Evolutionary conservation across 352 stramenopile genomes (phyloP).

Genomic region (Lagenidium giganteum): DNA sequence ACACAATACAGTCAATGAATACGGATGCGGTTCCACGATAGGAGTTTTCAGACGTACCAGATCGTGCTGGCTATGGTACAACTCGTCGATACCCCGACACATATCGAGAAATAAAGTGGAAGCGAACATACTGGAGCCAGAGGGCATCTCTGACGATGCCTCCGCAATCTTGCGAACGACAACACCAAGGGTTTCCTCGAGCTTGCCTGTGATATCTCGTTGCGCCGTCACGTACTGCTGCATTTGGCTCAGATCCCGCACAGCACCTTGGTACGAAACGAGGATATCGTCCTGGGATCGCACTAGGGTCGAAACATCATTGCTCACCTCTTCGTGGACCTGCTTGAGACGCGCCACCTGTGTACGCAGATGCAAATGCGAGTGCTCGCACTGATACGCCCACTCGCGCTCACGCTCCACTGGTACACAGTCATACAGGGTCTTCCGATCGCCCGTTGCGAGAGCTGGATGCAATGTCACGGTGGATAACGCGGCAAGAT

Average conservation of each 20-base stretch:
- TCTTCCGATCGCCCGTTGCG: slow-evolving; percentile 46
- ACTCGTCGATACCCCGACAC: slow-evolving; percentile 75
- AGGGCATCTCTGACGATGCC: slow-evolving; percentile 42
- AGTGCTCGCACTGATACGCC: slow-evolving; percentile 72
- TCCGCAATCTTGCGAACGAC: slow-evolving; percentile 67
- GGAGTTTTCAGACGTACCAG: slow-evolving; percentile 60
- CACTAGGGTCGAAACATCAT: slow-evolving; percentile 54
- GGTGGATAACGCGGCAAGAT: slow-evolving; percentile 46
- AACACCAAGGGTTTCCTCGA: slow-evolving; percentile 59
- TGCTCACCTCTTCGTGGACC: slow-evolving; percentile 60
- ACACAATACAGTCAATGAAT: slow-evolving; percentile 4
- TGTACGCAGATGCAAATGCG: slow-evolving; percentile 49
- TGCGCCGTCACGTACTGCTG: slow-evolving; percentile 40
- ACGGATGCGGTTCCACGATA: not conserved
- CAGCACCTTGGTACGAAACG: slow-evolving; percentile 37
- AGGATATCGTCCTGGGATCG: slow-evolving; percentile 32
- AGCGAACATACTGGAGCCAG: slow-evolving; percentile 70
- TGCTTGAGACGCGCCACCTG: slow-evolving; percentile 64
- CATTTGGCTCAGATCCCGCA: slow-evolving; percentile 42
- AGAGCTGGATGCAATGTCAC: slow-evolving; percentile 67
- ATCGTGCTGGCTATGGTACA: slow-evolving; percentile 73
- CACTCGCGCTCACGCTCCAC: slow-evolving; percentile 79
- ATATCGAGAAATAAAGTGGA: slow-evolving; percentile 74
- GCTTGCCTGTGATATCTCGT: slow-evolving; percentile 48
- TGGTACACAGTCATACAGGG: slow-evolving; percentile 76